Percentiles rank a stretch among this genome's conserved stretches.
These are phyloP conservation scores for Podaxis mareebaensis DNA, from an alignment of 768 basidiomycete genomes.

Conservation along the genomic window DNA sequence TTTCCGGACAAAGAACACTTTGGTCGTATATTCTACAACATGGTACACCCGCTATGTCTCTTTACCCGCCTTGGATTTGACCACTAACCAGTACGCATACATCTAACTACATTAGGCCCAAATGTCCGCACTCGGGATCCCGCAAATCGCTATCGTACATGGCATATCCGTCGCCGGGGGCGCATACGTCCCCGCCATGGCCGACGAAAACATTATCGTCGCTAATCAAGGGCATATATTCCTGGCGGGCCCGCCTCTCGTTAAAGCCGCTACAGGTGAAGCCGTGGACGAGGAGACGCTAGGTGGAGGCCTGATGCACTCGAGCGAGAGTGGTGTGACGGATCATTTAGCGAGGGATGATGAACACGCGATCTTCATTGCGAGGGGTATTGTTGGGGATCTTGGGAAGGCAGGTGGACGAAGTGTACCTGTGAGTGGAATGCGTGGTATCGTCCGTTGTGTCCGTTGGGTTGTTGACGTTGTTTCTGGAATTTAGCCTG, in stretches of 20 bases:
- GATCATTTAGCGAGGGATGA: conserved; percentile 87
- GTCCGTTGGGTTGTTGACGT: not conserved
- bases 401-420: conserved; percentile 63
- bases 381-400: conserved; percentile 76
- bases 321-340: conserved; percentile 87
- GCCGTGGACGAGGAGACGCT: conserved; percentile 90
- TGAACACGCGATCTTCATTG: conserved; percentile 81
- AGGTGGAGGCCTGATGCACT: conserved; percentile 90
- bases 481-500: conserved; percentile 42
- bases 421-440: conserved; percentile 45
- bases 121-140: conserved; percentile 90
- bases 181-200: conserved; percentile 96
- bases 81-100: not conserved
- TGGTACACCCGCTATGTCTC: conserved; percentile 51
- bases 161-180: conserved; percentile 94
- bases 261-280: conserved; percentile 94
- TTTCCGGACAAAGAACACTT: conserved; percentile 97
- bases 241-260: conserved; percentile 91
- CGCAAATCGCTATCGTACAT: conserved; percentile 91
- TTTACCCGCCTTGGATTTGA: not conserved
- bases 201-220: conserved; percentile 91
- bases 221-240: conserved; percentile 92
- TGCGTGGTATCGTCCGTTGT: not conserved
- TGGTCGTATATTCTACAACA: conserved; percentile 96
- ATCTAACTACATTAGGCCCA: conserved; percentile 56